Evolutionary conservation across 2,329 filamentous ascomycete genomes (phyloP).

Genomic region (Zopfia rhizophila): DNA sequence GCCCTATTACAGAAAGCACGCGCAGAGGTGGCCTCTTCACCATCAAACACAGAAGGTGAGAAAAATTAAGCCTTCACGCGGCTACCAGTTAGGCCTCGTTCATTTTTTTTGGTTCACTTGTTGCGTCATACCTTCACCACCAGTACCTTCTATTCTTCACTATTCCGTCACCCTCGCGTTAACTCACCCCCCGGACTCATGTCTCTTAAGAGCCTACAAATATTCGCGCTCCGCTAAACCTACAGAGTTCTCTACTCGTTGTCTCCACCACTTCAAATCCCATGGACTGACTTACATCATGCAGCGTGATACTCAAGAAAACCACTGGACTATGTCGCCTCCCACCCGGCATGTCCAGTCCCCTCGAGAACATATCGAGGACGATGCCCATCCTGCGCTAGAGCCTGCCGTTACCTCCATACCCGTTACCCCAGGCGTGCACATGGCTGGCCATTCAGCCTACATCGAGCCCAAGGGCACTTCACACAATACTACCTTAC

Average conservation of each 20-base stretch:
- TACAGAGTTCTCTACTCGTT: background rate
- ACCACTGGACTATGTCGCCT: conserved; percentile 34
- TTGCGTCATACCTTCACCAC: too few relatives aligned
- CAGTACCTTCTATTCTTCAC: too few relatives aligned
- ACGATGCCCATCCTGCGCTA: conserved; percentile 52
- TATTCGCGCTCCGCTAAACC: too few relatives aligned
- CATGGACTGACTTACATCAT: conserved; percentile 24
- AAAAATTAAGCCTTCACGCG: too few relatives aligned
- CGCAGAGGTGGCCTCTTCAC: too few relatives aligned
- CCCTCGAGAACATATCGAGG: conserved; percentile 34
- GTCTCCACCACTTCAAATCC: conserved; percentile 13
- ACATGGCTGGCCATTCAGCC: conserved; percentile 47
- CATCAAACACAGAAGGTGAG: too few relatives aligned
- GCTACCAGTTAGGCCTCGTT: too few relatives aligned
- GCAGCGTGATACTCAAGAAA: conserved; percentile 33
- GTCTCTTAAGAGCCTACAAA: too few relatives aligned
- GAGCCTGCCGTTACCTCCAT: conserved; percentile 50
- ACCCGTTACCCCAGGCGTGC: conserved; percentile 57
- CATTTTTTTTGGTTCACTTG: too few relatives aligned
- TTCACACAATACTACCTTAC: conserved; percentile 30
- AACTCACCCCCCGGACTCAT: too few relatives aligned
- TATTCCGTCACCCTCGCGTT: too few relatives aligned
- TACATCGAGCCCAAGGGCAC: conserved; percentile 45
- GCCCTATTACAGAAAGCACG: too few relatives aligned
- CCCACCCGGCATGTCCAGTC: conserved; percentile 28